A percentile compares a stretch with the other conserved stretches of the same genome.
Evolutionary conservation across 176 grass and related monocot genomes (phyloP).

Genomic region (Raddia distichophylla): DNA sequence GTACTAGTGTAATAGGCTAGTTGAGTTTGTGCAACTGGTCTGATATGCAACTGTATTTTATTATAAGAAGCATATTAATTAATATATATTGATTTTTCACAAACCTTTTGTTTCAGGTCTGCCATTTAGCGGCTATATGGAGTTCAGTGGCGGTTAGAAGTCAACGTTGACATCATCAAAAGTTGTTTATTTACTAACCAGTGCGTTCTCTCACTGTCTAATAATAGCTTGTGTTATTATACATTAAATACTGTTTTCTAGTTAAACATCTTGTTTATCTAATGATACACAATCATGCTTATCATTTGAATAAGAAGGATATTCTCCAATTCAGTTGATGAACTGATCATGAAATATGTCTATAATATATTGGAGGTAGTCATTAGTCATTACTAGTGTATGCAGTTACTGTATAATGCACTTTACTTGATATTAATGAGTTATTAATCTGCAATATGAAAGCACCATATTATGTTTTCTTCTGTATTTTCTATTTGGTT

Average conservation of each 20-base stretch:
- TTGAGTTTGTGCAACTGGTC: not conserved
- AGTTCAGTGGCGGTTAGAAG: slow-evolving; percentile 36
- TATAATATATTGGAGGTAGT: not conserved
- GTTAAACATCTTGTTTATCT: not conserved
- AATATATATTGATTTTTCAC: slow-evolving; percentile 24
- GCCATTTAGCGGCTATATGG: slow-evolving; percentile 31
- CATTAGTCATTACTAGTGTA: slow-evolving; percentile 6
- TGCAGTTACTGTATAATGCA: not conserved
- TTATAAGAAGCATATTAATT: slow-evolving; percentile 22
- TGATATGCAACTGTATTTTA: not conserved
- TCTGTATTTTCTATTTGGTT: slow-evolving; percentile 1
- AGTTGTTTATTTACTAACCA: slow-evolving; percentile 36
- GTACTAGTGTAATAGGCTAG: slow-evolving; percentile 1
- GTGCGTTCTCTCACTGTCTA: slow-evolving; percentile 36
- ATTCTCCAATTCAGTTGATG: not conserved
- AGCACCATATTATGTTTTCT: not conserved
- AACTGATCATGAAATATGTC: not conserved
- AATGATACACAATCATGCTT: slow-evolving; percentile 4
- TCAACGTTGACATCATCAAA: not conserved
- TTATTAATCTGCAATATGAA: slow-evolving; percentile 28
- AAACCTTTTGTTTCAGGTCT: slow-evolving; percentile 46
- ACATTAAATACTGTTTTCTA: slow-evolving; percentile 12
- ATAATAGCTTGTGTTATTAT: slow-evolving; percentile 1
- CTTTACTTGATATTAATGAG: not conserved
- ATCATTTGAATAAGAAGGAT: not conserved